Conservation (phyloP, 202 grass and related monocot genomes). For the Carex sylvatica region DNA sequence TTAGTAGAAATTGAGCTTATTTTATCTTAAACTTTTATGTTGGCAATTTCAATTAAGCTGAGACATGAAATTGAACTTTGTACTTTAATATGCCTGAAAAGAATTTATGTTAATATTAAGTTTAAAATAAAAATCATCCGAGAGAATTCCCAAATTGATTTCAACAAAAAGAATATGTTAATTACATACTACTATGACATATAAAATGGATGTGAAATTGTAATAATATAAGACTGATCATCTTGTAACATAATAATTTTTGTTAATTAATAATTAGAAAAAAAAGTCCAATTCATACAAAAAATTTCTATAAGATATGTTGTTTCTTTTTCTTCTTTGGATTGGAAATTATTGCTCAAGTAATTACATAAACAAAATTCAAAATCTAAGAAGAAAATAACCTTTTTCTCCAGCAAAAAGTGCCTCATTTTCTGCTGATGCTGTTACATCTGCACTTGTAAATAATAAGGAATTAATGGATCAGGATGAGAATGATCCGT, state of each 20-base stretch:
- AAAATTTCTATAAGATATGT: not conserved
- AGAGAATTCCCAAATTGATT: not conserved
- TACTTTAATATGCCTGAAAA: not conserved
- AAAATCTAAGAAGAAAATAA: not conserved
- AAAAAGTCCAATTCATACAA: not conserved
- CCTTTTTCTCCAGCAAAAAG: not conserved
- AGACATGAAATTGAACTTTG: not conserved
- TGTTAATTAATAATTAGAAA: not conserved
- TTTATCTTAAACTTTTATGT: not conserved
- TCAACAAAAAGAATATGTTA: not conserved
- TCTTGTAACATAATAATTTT: not conserved
- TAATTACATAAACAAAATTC: not conserved
- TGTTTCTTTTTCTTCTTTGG: not conserved
- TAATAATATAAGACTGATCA: not conserved
- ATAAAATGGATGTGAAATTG: not conserved
- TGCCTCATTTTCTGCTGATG: not conserved
- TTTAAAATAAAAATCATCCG: not conserved
- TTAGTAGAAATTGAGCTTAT: not conserved
- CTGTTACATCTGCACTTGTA: slow-evolving; percentile 7
- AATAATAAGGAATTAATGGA: not conserved
- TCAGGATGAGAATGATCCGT: not conserved
- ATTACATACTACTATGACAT: not conserved
- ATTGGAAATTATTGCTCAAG: not conserved
- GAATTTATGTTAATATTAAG: not conserved
- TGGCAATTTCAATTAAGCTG: not conserved